These are phyloP conservation scores for Jaapia argillacea DNA, from an alignment of 768 basidiomycete genomes.

Conservation along the genomic window DNA sequence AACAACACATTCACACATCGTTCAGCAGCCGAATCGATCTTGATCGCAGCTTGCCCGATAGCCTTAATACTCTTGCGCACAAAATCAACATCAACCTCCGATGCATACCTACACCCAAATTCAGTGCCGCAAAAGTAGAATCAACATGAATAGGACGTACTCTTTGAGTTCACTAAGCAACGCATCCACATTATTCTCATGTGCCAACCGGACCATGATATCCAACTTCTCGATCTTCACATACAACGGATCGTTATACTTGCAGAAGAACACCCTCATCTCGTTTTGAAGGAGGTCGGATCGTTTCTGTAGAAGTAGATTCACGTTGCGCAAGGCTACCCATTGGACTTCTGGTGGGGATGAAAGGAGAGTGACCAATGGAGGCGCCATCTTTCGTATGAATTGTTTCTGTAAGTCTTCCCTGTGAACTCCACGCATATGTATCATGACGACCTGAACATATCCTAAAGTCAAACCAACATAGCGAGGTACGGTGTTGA, in stretches of 20 bases:
- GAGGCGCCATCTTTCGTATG: slow-evolving; percentile 95
- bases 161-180: slow-evolving; percentile 93
- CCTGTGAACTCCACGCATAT: slow-evolving; percentile 72
- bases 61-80: slow-evolving; percentile 91
- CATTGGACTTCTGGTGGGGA: slow-evolving; percentile 98
- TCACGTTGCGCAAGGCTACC: slow-evolving; percentile 96
- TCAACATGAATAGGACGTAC: slow-evolving; percentile 31
- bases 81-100: slow-evolving; percentile 97
- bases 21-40: slow-evolving; percentile 88
- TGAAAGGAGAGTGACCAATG: slow-evolving; percentile 88
- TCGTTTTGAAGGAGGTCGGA: slow-evolving; percentile 87
- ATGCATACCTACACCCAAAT: slow-evolving; percentile 63
- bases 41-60: slow-evolving; percentile 93
- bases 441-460: slow-evolving; percentile 89
- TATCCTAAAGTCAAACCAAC: not conserved
- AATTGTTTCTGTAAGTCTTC: slow-evolving; percentile 82
- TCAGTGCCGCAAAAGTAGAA: slow-evolving; percentile 3
- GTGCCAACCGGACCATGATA: slow-evolving; percentile 92
- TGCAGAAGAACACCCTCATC: slow-evolving; percentile 99
- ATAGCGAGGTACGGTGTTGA: too few relatives aligned
- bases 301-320: slow-evolving; percentile 90
- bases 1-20: slow-evolving; percentile 90
- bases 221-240: slow-evolving; percentile 98
- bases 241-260: slow-evolving; percentile 98
- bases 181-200: slow-evolving; percentile 89